Base-by-base conservation (phyloP, 2,329 filamentous ascomycete species). In the Fusarium pininemorale region DNA sequence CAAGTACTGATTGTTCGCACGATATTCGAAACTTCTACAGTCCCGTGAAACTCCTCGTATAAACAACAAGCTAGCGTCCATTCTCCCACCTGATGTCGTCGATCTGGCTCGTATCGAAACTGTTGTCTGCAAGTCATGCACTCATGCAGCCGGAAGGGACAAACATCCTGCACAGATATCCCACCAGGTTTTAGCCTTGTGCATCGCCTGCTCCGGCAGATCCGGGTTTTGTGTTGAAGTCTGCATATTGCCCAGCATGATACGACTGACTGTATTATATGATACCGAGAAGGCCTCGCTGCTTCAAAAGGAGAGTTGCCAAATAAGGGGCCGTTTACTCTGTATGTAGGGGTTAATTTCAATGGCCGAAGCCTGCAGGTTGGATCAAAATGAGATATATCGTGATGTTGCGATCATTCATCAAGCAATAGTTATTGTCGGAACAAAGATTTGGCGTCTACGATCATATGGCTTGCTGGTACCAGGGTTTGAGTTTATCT, bases 81-180 rank as follows among this genome's bases (percentile, higher is more conserved):
- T 38, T 47, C 53, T 37, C 51, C 41, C 47, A 45, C 67, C 58
- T 56, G 48, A 62, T 62, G n/a, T 28, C 37, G 48, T 54, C 44
- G 54, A 53, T 73, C 54, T 69, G 24, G 47, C 50, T 73, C 70
- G 70, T 73, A 73, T 73, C 30, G 24, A 35, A 30, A n/a, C 30
- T 28, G 14, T 35, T 39, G 38, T 48, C 39, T 38, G 18, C 10
- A n/a, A n/a, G 32, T 59, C n/a, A 51, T 59, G 59, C 59, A 44
- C 66, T 39, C 30, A 66, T 51, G 28, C 16, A 53, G 51, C 26
- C 30, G 10, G n/a, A n/a, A 41, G n/a, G 24, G 32, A 53, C 22
- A 58, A 37, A 35, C 10, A 32, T 58, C 16, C 22, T 62, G 26
- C 22, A 38, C 32, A 45, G 8, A 63, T 22, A 30, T 16, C 18